A percentile compares a stretch with the other conserved stretches of the same genome.
Evolutionary conservation across 192 early-diverging fungal genomes (phyloP).

Genomic region (Tieghemiomyces parasiticus): DNA sequence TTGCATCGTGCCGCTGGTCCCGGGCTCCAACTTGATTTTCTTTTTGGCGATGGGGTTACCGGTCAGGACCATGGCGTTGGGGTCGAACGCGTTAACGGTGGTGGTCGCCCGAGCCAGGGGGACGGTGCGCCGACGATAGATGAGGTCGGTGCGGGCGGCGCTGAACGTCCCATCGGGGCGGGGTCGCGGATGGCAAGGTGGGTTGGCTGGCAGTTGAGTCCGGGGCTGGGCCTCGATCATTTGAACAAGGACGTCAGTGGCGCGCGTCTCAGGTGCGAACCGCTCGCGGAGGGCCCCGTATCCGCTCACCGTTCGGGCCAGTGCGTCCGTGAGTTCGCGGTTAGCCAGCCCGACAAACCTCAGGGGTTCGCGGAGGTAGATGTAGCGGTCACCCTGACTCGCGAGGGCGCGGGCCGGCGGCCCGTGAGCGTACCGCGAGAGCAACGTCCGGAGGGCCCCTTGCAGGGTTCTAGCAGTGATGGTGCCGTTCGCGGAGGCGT

Average conservation of each 20-base stretch:
- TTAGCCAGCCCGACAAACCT: background rate
- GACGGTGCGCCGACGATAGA: background rate
- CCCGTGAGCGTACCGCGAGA: conserved; percentile 6
- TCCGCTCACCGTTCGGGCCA: background rate
- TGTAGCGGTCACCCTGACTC: background rate
- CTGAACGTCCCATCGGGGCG: background rate
- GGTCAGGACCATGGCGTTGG: background rate
- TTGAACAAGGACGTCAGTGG: background rate
- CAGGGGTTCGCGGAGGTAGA: background rate
- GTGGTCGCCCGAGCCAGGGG: background rate
- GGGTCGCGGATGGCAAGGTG: background rate
- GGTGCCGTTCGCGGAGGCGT: background rate
- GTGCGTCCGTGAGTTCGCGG: background rate
- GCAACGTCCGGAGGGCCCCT: background rate
- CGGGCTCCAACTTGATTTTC: no score
- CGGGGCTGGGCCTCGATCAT: background rate
- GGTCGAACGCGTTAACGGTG: background rate
- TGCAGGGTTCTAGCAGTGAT: background rate
- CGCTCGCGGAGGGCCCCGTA: background rate
- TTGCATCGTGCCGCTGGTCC: no score
- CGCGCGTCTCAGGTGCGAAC: background rate
- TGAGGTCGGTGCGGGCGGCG: conserved; percentile 2
- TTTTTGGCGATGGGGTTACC: background rate
- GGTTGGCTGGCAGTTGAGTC: background rate
- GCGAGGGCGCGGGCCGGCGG: background rate